A percentile compares a stretch with the other conserved stretches of the same genome.
phyloP scores from a whole-genome alignment of 257 asterid species.

The Penstemon davidsonii region DNA sequence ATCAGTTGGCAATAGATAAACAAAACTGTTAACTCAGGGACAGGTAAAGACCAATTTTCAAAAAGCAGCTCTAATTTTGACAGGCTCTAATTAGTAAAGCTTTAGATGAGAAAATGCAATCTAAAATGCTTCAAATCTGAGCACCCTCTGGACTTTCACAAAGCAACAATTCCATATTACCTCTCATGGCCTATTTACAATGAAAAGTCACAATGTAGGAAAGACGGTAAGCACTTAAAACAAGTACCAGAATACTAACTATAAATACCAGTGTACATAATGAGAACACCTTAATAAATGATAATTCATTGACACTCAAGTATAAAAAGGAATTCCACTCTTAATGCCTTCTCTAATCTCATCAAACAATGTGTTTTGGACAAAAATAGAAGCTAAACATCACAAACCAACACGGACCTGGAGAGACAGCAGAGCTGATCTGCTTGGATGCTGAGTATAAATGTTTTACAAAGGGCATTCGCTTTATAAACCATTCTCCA shows the following conservation, averaged over 20 bases:
- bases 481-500: conserved; percentile 88
- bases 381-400: conserved; percentile 8
- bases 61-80: neutral
- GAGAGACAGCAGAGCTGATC: conserved; percentile 88
- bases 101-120: neutral
- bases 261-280: conserved; percentile 2
- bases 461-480: conserved; percentile 88
- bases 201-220: neutral
- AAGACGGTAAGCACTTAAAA: neutral
- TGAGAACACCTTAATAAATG: neutral
- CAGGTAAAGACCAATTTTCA: neutral
- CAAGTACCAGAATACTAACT: conserved; percentile 14
- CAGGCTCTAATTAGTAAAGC: neutral
- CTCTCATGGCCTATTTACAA: conserved; percentile 1
- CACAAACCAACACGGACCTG: conserved; percentile 49
- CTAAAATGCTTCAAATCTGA: neutral
- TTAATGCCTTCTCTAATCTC: conserved; percentile 8
- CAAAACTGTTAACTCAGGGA: conserved; percentile 11
- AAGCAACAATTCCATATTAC: conserved; percentile 14
- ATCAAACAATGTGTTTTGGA: conserved; percentile 15
- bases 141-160: conserved; percentile 1
- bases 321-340: conserved; percentile 5
- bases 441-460: conserved; percentile 88
- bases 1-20: neutral
- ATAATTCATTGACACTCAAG: neutral